Conservation (phyloP, 306 rosid species). For the Hippophae rhamnoides region DNA sequence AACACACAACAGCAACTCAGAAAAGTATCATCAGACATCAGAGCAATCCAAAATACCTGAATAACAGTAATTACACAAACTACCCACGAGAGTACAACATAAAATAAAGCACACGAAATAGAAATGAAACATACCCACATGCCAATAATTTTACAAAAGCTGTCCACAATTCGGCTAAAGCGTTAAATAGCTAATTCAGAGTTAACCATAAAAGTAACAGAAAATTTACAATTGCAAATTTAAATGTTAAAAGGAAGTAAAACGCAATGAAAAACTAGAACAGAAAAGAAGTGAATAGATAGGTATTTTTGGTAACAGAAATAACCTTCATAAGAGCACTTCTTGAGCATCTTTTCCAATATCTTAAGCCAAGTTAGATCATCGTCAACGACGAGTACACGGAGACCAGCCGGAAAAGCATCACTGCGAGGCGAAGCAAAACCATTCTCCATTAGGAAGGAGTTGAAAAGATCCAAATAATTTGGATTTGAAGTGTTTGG, state of each 20-base stretch:
- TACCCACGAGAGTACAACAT: background rate
- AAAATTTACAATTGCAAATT: background rate
- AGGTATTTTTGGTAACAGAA: background rate
- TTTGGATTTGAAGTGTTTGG: conserved; percentile 12
- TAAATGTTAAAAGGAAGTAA: background rate
- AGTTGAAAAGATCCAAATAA: background rate
- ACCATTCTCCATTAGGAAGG: conserved; percentile 58
- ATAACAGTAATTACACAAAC: background rate
- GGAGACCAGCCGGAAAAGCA: conserved; percentile 76
- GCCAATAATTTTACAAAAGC: background rate
- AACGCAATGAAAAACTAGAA: background rate
- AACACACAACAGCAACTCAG: background rate
- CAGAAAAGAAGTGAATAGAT: background rate
- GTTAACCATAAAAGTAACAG: conserved; percentile 7
- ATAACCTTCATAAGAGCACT: conserved; percentile 78
- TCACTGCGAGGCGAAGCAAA: conserved; percentile 68
- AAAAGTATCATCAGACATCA: background rate
- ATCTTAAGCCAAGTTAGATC: conserved; percentile 95
- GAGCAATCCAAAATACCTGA: background rate
- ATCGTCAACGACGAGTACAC: conserved; percentile 92
- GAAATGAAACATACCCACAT: conserved; percentile 10
- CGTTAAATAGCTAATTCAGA: background rate
- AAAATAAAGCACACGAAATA: background rate
- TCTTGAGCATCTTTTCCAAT: conserved; percentile 96
- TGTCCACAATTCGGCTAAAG: no score